phyloP scores from a whole-genome alignment of 371 early-diverging fungal species.

The Capniomyces stellatus region DNA sequence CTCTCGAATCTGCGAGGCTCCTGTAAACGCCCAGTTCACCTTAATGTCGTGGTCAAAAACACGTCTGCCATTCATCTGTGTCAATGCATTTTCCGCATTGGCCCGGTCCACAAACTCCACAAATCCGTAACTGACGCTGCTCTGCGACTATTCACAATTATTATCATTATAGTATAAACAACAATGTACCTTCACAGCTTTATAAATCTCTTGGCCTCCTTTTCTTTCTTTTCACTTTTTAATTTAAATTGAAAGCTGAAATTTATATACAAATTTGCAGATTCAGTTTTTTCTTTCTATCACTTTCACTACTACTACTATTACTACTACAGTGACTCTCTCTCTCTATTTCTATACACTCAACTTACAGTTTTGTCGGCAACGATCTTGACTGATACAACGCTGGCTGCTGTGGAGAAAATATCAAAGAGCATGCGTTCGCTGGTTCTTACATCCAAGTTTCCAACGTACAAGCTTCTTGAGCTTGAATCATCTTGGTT shows the following conservation, averaged over 20 bases:
- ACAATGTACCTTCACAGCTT: no score
- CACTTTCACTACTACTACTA: no score
- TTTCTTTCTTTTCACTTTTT: neutral
- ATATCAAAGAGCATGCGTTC: constrained; percentile 56
- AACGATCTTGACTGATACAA: constrained; percentile 58
- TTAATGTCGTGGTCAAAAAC: constrained; percentile 46
- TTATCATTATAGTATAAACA: neutral
- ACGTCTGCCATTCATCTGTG: constrained; percentile 50
- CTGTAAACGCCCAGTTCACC: constrained; percentile 67
- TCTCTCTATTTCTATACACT: neutral
- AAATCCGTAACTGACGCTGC: constrained; percentile 73
- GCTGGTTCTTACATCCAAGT: constrained; percentile 67
- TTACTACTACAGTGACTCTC: no score
- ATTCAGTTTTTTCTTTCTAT: no score
- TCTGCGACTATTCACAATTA: constrained; percentile 22
- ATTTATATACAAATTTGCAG: no score
- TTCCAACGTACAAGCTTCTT: constrained; percentile 67
- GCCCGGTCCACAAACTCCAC: constrained; percentile 61
- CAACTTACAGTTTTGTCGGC: constrained; percentile 53
- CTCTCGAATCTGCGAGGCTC: constrained; percentile 20
- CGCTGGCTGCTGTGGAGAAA: constrained; percentile 48
- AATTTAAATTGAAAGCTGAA: no score
- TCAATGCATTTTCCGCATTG: constrained; percentile 54
- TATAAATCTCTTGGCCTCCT: neutral
- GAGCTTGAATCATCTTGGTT: constrained; percentile 15